Base-by-base conservation (phyloP, 2,329 filamentous ascomycete genomes). In the Beauveria rudraprayagi region DNA sequence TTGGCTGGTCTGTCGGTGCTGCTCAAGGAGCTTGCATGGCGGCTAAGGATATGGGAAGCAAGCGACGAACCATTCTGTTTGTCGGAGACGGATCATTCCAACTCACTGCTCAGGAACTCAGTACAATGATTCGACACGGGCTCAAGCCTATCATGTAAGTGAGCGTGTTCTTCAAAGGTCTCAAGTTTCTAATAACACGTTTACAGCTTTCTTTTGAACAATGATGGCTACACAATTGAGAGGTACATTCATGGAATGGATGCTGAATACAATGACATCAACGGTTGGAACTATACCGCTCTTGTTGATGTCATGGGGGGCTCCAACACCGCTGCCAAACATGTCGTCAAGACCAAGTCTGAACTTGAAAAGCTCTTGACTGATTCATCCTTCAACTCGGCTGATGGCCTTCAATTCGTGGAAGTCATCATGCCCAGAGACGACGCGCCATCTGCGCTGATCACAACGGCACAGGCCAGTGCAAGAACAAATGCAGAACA, bases 11-110 rank as follows among this genome's bases (percentile, higher is more conserved):
- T 5, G 80, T 84, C 19, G 81, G 81, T 62, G 82, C 83, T 22
- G 78, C 77, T 40, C 82, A 84, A 67, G 82, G 82, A 40, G 91
- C 90, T 19, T 89, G 89, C 1, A 78, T 94, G 11, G 92, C 90
- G 1, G 84, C 86, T 0, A 86, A 85, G 67, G 91, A 94, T 69
- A 74, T 76, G 43, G 78, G 77, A 5, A 72, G 73, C 40, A 78
- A 83, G 56, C 76, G 84, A 28, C 80, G 92, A 63, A 91, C 89
- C 0, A 87, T 97, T 51, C 79, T 96, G 43, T 92, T 95, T 69
- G 90, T 92, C n/a, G 92, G 92, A 26, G 92, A 96, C 68, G 92
- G 92, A 30, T 91, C 87, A 61, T 87, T 95, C 73, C 91, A 96
- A 72, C 80, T 96, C 62, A 95, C 91, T 0, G 87, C 84, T 0